Base-by-base conservation (phyloP, 345 rosid genomes). In the Luvunga scandens region DNA sequence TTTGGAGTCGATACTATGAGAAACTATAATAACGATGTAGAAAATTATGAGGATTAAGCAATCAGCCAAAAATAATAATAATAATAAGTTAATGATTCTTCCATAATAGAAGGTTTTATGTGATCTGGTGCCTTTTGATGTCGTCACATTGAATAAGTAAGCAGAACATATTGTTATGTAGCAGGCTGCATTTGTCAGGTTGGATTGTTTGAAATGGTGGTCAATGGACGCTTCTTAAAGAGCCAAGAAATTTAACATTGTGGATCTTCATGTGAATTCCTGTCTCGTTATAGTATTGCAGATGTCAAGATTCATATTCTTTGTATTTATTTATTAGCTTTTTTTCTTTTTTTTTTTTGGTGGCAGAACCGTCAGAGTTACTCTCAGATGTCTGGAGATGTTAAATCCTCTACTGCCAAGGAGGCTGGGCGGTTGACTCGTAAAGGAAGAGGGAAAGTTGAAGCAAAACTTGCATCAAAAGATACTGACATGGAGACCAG, bases 321-420 rank as follows among this genome's bases (percentile, higher is more conserved):
- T 34, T 21, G 27, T 19, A 28, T 24, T 42, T 30, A 9, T 24
- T 68, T 38, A 19, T 69, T 60, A 33, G 42, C 42, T 38, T 38
- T 38, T 19, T 22, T 13, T 65, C 22, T 2, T 33, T 55, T 72
- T 39, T 7, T 50, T 75, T 53, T 45, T 0, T 3, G 14, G 4
- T 33, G 38, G 81, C 92, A 91, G 96, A 93, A 91, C 73, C 94
- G 94, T 66, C 97, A 88, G 83, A 91, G 79, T 84, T 92, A 82
- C 84, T 73, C 89, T 68, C 95, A 89, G 30, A 85, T 92, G 63
- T 56, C 81, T 71, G 91, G 82, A 77, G 90, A 88, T 76, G 60
- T 77, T 34, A 89, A 88, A 71, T 66, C 73, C 71, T 79, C 87
- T 24, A 19, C 71, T 8, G 71, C 77, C 39, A 90, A 83, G 85